Evolutionary conservation across 441 rosid genomes (phyloP), one percentile per base, ranked within the genome.

Genomic region (Adansonia rubrostipa): DNA sequence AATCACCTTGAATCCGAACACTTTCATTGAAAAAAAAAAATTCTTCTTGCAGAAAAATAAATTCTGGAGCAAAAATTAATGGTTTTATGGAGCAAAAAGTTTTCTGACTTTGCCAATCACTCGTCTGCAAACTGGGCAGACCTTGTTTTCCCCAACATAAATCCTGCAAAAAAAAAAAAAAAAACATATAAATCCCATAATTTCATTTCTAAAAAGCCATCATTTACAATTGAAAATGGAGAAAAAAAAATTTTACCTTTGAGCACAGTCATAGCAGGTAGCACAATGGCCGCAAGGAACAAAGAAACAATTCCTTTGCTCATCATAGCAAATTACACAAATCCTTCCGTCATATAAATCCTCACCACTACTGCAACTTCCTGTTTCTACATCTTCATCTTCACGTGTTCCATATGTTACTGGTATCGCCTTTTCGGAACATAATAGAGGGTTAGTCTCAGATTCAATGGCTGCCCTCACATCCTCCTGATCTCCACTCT

Each of bases 201-300:
- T 42, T 22, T 14, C 15, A 57, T 6, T 11, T 68, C 33, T 62
- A 36, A 28, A 36, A 28, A 65, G 7, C 75, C 45, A 20, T 68
- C 40, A 40, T 61, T 17, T 15, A 20, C 13, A 10, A 36, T 50
- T 1, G 3, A 15, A 42, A 50, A 70, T 0, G 8, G 4, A 17
- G 6, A 3, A 71, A 2, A 4, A 1, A 9, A 8, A 4, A 2
- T n/a, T 9, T 42, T 80, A 85, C 88, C 88, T 83, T 74, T 75
- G 78, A 54, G 82, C 86, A 71, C 88, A 85, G 54, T 71, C 75
- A 53, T 75, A 73, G 80, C 88, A 83, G 40, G 88, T 85, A 11
- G 88, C 88, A 67, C 83, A 81, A 69, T 85, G 88, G 20, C 86
- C 86, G 24, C 88, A 85, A 0, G 88, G 88, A 45, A 85, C 88